A percentile compares a stretch with the other conserved stretches of the same genome.
Conservation (phyloP, 1,284 basidiomycete species). For the Sanghuangporus weigelae region DNA sequence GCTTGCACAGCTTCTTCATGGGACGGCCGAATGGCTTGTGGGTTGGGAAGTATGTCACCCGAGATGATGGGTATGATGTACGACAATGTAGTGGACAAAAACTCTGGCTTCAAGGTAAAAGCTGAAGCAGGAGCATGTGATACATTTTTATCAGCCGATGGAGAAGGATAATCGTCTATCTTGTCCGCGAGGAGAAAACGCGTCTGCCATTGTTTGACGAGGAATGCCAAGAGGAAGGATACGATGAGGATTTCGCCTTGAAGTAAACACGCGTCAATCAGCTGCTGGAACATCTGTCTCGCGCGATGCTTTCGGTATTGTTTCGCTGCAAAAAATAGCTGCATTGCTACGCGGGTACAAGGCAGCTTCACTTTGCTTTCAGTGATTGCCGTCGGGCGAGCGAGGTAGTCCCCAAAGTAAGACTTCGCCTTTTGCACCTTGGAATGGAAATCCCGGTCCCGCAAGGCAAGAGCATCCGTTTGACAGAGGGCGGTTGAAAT, state of each 20-base stretch:
- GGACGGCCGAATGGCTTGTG: conserved; percentile 11
- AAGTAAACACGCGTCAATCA: conserved; percentile 59
- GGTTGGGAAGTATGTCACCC: background rate
- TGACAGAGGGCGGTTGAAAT: background rate
- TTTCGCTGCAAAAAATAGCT: conserved; percentile 49
- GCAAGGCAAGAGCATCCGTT: background rate
- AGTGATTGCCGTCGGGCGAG: conserved; percentile 20
- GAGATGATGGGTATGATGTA: background rate
- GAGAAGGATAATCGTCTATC: background rate
- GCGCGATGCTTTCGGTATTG: conserved; percentile 49
- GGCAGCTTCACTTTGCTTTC: conserved; percentile 28
- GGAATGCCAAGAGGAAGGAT: conserved; percentile 57
- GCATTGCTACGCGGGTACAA: conserved; percentile 44
- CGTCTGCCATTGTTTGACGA: conserved; percentile 60
- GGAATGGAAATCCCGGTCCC: background rate
- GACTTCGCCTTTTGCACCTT: conserved; percentile 6
- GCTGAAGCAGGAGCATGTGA: background rate
- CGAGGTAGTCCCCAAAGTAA: conserved; percentile 14
- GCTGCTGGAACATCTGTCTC: conserved; percentile 50
- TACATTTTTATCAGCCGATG: background rate
- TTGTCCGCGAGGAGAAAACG: conserved; percentile 20
- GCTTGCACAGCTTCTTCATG: conserved; percentile 42
- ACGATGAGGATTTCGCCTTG: conserved; percentile 74
- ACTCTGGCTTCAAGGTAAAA: background rate
- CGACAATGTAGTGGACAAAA: conserved; percentile 1